Evolutionary conservation across 2,329 filamentous ascomycete genomes (phyloP).

Genomic region (Escovopsis sp.): DNA sequence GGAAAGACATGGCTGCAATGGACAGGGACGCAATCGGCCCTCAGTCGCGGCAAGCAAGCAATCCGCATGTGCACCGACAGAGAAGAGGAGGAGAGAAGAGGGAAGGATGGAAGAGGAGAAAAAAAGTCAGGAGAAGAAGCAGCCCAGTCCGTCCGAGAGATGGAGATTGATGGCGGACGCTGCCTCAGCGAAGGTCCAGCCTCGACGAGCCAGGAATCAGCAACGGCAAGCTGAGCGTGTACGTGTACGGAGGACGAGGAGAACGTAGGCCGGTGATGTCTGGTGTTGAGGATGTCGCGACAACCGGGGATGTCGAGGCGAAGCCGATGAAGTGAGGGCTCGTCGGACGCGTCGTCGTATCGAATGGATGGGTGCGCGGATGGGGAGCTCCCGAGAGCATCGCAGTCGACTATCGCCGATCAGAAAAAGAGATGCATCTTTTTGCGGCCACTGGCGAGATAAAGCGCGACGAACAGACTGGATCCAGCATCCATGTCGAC

Average conservation of each 20-base stretch:
- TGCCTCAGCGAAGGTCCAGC: too few species aligned
- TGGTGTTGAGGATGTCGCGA: too few species aligned
- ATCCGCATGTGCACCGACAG: constrained; percentile 2
- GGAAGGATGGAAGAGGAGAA: neutral
- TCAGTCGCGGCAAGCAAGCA: constrained; percentile 3
- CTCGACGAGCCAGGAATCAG: too few species aligned
- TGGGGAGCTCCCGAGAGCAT: neutral
- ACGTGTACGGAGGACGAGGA: too few species aligned
- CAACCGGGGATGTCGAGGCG: too few species aligned
- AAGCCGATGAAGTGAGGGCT: neutral
- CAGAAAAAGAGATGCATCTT: neutral
- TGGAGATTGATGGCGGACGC: too few species aligned
- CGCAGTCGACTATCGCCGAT: neutral
- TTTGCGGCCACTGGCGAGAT: neutral
- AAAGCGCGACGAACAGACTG: neutral
- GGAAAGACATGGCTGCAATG: constrained; percentile 43
- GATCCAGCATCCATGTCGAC: too few species aligned
- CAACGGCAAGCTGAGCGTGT: too few species aligned
- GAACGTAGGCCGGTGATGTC: too few species aligned
- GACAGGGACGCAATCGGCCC: constrained; percentile 2
- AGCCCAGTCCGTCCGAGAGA: neutral
- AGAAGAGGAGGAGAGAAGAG: neutral
- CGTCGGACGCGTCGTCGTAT: neutral
- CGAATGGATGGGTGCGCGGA: neutral
- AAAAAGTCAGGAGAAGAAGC: neutral